Conservation (phyloP, 2,329 filamentous ascomycete genomes). For the Fusarium miscanthi region DNA sequence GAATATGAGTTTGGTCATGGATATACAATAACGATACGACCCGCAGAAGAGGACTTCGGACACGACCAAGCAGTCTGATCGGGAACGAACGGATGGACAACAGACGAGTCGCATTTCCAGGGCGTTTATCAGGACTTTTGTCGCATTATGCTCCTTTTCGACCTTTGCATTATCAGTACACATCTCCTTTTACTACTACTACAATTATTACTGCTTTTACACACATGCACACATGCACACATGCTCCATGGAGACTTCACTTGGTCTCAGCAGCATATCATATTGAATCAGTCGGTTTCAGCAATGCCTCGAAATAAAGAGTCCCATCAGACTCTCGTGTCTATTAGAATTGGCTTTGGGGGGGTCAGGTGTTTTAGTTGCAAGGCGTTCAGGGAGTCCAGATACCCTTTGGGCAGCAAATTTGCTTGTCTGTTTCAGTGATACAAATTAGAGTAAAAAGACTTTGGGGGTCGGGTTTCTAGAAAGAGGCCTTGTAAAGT, state of each 20-base stretch:
- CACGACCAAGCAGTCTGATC: conserved; percentile 30
- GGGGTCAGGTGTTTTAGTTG: conserved; percentile 8
- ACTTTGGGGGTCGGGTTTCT: not conserved
- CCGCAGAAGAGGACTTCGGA: conserved; percentile 26
- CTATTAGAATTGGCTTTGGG: not conserved
- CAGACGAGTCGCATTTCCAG: conserved; percentile 38
- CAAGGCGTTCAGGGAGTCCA: conserved; percentile 6
- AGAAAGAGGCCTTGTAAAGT: conserved; percentile 3
- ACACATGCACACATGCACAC: conserved; percentile 27
- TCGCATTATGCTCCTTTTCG: conserved; percentile 34
- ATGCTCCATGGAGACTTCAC: conserved; percentile 14
- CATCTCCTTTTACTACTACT: conserved; percentile 42
- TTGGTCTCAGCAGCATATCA: conserved; percentile 14
- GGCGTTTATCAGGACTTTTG: conserved; percentile 37
- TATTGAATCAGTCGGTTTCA: conserved; percentile 3
- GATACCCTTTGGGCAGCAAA: conserved; percentile 16
- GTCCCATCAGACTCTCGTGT: not conserved
- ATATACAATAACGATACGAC: conserved; percentile 15
- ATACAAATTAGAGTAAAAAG: conserved; percentile 13
- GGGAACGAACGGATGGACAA: conserved; percentile 17
- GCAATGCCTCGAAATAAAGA: not conserved
- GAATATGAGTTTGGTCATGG: conserved; percentile 16
- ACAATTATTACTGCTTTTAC: conserved; percentile 38
- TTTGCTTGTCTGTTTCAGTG: not conserved
- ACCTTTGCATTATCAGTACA: conserved; percentile 38